These are phyloP conservation scores for Leucaena leucocephala DNA, from an alignment of 306 rosid genomes.

Conservation along the genomic window DNA sequence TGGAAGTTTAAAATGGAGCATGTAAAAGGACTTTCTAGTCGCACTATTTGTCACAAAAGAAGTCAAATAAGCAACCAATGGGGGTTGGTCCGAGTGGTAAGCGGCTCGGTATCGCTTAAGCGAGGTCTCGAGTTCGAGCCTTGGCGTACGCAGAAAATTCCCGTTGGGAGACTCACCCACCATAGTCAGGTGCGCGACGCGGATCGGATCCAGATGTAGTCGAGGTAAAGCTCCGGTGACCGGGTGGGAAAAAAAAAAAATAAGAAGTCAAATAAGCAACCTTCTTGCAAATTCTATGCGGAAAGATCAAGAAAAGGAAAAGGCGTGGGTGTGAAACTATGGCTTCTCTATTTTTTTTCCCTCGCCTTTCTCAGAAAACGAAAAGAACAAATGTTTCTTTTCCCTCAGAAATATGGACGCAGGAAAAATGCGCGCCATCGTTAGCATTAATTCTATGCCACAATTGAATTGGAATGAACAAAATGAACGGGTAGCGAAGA, in stretches of 20 bases:
- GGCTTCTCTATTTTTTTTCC: neutral
- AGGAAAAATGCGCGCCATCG: neutral
- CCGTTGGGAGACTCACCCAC: no score
- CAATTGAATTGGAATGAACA: neutral
- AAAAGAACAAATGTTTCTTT: neutral
- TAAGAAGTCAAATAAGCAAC: slow-evolving; percentile 38
- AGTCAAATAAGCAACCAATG: slow-evolving; percentile 39
- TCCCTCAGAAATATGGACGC: neutral
- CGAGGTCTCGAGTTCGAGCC: no score
- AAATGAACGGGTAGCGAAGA: neutral
- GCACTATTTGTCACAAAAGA: neutral
- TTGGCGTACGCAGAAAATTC: no score
- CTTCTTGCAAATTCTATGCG: slow-evolving; percentile 16
- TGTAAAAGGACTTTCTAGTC: neutral
- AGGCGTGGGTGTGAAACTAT: neutral
- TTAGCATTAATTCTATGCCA: neutral
- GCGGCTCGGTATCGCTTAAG: no score
- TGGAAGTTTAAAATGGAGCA: neutral
- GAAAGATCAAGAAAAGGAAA: slow-evolving; percentile 6
- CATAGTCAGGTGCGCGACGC: no score
- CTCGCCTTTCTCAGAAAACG: neutral
- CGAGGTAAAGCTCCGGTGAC: no score
- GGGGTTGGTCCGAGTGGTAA: no score
- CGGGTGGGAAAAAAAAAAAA: no score
- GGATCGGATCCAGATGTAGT: no score